Conservation (phyloP, 2,329 filamentous ascomycete species). For the Ascochyta koolunga region DNA sequence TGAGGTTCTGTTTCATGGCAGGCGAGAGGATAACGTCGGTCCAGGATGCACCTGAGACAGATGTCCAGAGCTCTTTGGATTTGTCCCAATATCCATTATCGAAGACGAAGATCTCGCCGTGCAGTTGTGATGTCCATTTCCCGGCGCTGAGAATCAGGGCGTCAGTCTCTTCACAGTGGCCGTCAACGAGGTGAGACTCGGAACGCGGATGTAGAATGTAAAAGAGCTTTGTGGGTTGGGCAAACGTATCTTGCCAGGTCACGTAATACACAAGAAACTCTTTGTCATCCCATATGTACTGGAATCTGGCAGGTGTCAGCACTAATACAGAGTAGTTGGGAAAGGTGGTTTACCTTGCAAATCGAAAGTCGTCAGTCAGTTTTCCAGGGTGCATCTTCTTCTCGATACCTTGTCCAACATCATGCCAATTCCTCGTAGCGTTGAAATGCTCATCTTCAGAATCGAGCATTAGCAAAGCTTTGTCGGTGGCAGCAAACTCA, state of each 20-base stretch:
- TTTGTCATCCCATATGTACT: slow-evolving; percentile 37
- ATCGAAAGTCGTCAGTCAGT: slow-evolving; percentile 29
- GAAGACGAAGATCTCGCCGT: slow-evolving; percentile 69
- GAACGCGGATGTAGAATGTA: slow-evolving; percentile 28
- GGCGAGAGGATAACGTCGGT: slow-evolving; percentile 68
- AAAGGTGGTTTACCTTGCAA: slow-evolving; percentile 24
- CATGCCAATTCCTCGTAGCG: slow-evolving; percentile 24
- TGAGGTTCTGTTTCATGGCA: slow-evolving; percentile 66
- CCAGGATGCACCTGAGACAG: slow-evolving; percentile 57
- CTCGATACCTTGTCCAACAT: slow-evolving; percentile 33
- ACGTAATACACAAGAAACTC: slow-evolving; percentile 40
- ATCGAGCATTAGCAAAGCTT: slow-evolving; percentile 25
- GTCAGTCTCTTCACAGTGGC: slow-evolving; percentile 47
- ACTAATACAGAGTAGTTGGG: not conserved
- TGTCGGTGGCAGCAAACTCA: slow-evolving; percentile 31
- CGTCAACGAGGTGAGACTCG: slow-evolving; percentile 16
- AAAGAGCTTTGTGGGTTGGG: slow-evolving; percentile 27
- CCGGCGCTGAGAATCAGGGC: slow-evolving; percentile 61
- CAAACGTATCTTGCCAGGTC: slow-evolving; percentile 32
- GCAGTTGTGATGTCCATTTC: slow-evolving; percentile 61
- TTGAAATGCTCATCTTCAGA: slow-evolving; percentile 25
- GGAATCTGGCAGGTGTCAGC: slow-evolving; percentile 22
- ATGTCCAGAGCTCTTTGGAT: slow-evolving; percentile 63
- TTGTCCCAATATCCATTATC: slow-evolving; percentile 68
- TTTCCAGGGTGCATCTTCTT: slow-evolving; percentile 30